phyloP scores from a whole-genome alignment of 352 stramenopile species.

The Phytophthora macrochlamydospora region DNA sequence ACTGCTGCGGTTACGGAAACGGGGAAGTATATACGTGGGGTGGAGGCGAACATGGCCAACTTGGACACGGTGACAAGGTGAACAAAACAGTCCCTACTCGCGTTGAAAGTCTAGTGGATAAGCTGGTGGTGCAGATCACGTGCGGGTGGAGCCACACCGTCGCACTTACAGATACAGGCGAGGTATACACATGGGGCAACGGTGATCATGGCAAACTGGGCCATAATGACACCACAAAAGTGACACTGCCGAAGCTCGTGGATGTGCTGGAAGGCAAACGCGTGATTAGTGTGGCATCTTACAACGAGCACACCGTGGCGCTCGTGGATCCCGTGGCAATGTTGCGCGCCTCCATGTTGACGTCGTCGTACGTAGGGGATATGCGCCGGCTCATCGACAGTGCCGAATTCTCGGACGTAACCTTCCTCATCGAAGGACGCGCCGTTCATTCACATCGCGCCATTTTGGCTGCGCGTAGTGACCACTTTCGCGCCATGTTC shows the following conservation, averaged over 20 bases:
- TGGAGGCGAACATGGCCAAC: conserved; percentile 93
- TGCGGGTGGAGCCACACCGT: conserved; percentile 97
- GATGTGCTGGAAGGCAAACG: conserved; percentile 92
- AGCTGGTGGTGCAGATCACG: conserved; percentile 94
- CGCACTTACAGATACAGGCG: conserved; percentile 90
- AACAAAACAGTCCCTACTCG: conserved; percentile 94
- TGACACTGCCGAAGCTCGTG: conserved; percentile 94
- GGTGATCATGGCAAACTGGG: conserved; percentile 95
- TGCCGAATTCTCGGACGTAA: conserved; percentile 87
- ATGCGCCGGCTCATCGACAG: conserved; percentile 94
- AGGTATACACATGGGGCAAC: conserved; percentile 95
- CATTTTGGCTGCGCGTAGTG: conserved; percentile 93
- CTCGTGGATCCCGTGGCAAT: conserved; percentile 87
- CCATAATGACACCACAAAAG: conserved; percentile 94
- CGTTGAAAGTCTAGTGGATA: conserved; percentile 88
- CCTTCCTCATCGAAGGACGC: conserved; percentile 87
- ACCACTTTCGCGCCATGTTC: conserved; percentile 96
- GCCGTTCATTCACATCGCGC: conserved; percentile 86
- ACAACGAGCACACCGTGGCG: conserved; percentile 97
- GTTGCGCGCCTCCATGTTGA: conserved; percentile 77
- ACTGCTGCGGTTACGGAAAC: conserved; percentile 86
- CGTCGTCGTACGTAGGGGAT: conserved; percentile 88
- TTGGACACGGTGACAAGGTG: conserved; percentile 97
- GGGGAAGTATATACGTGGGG: conserved; percentile 89
- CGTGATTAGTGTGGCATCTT: conserved; percentile 96